Base-by-base conservation (phyloP, 2,329 filamentous ascomycete genomes). In the Herpomyces periplanetae region DNA sequence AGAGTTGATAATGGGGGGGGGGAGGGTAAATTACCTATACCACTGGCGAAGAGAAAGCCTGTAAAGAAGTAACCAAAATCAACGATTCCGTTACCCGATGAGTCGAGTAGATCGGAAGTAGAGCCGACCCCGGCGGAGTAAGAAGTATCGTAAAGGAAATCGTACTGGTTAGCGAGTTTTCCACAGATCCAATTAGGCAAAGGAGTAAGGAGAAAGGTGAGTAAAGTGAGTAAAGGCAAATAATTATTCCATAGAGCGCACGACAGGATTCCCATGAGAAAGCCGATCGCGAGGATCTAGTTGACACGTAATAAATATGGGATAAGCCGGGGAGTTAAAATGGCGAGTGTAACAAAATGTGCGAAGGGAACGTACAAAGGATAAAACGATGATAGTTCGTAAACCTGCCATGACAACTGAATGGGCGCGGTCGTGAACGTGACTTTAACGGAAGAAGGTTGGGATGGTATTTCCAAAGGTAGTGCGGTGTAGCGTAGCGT, bases 341-440 rank as follows among this genome's bases (percentile, higher is more conserved):
- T 30, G 16, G 15, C 12, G 13, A 21, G 19, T 17, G 11, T 3
- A n/a, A 15, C 13, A 4, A 8, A 11, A 5, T 18, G n/a, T 15
- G 20, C 11, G 22, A 18, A 7, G n/a, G 5, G 15, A 10, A 8
- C 55, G 21, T 53, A 66, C 80, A 44, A 96, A 96, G 37, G 80
- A 91, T 31, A 96, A 65, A 27, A 68, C 69, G 41, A 96, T 96
- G 43, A 96, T 96, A 30, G 80, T 96, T 47, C 88, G 91, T 35
- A 96, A 60, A 38, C 80, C 80, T 31, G 80, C 71, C 47, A 66
- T 54, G 44, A 44, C 49, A 31, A 27, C 34, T 26, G 20, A 20
- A 22, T 30, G 24, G 18, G 21, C 20, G 22, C 12, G 9, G 17
- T 8, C 10, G 9, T 5, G n/a, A 8, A 4, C 20, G 17, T 15